Conservation (phyloP, 1,139 yeast genomes). For the Yamadazyma diospyri region DNA sequence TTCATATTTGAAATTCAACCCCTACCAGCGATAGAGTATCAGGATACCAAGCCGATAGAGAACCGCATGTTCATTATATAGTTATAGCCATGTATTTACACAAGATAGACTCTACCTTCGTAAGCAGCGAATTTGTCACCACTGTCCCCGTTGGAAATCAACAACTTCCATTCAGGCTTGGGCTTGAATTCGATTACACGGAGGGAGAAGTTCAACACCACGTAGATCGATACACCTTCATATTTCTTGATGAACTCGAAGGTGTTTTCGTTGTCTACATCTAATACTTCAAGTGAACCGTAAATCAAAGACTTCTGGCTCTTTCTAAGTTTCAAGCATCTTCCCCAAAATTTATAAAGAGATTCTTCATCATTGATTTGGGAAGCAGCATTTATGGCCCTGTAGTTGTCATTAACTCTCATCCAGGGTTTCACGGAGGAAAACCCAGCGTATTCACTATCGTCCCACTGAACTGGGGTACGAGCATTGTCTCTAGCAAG, state of each 20-base stretch:
- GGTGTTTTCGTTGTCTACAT: conserved; percentile 12
- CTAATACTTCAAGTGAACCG: conserved; percentile 43
- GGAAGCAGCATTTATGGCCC: conserved; percentile 44
- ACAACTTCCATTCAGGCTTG: conserved; percentile 26
- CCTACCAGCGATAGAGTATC: no score
- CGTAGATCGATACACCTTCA: conserved; percentile 27
- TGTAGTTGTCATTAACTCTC: conserved; percentile 49
- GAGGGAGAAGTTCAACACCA: conserved; percentile 45
- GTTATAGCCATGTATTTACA: no score
- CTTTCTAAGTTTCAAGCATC: conserved; percentile 44
- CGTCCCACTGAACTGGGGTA: conserved; percentile 61
- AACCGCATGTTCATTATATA: no score
- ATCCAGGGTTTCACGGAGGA: conserved; percentile 54
- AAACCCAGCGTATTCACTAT: conserved; percentile 47
- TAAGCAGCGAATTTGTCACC: conserved; percentile 28
- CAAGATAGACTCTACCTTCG: conserved; percentile 37
- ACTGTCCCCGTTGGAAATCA: conserved; percentile 24
- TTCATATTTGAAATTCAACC: no score
- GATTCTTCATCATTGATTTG: conserved; percentile 49
- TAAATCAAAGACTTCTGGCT: conserved; percentile 40
- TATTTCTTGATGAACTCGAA: conserved; percentile 12
- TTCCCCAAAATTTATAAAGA: conserved; percentile 44
- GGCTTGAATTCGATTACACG: conserved; percentile 28
- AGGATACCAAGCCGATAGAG: no score
- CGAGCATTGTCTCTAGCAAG: conserved; percentile 56